A percentile compares a stretch with the other conserved stretches of the same genome.
phyloP scores from a whole-genome alignment of 129 eudicot genomes.

The Escallonia herrerae region DNA sequence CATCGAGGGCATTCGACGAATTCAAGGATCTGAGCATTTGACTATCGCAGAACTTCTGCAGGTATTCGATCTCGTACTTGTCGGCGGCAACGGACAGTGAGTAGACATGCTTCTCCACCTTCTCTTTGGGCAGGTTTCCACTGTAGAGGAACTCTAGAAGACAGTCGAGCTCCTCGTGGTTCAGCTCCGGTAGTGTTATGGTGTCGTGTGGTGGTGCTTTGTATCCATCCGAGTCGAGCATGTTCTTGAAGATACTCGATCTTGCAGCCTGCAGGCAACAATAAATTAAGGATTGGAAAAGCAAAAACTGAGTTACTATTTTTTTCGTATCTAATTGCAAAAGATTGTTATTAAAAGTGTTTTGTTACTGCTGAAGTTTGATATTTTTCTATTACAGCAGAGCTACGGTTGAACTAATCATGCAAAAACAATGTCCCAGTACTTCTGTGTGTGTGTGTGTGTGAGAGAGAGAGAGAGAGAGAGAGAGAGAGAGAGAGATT shows the following conservation, averaged over 20 bases:
- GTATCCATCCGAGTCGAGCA: slow-evolving; percentile 28
- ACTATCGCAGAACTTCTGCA: slow-evolving; percentile 28
- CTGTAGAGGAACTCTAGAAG: slow-evolving; percentile 32
- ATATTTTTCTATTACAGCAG: too few relatives aligned
- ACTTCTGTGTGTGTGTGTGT: not conserved
- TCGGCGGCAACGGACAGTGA: slow-evolving; percentile 28
- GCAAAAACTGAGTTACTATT: too few relatives aligned
- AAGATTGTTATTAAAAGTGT: too few relatives aligned
- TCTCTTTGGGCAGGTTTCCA: slow-evolving; percentile 23
- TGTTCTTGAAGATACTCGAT: slow-evolving; percentile 24
- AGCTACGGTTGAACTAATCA: too few relatives aligned
- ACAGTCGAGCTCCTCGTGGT: slow-evolving; percentile 28
- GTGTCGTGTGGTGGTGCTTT: slow-evolving; percentile 20
- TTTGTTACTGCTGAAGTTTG: too few relatives aligned
- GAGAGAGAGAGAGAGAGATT: not conserved
- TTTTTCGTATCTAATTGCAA: too few relatives aligned
- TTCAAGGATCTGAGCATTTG: slow-evolving; percentile 22
- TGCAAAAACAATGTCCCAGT: too few relatives aligned
- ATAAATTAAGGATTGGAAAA: too few relatives aligned
- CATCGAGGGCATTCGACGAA: slow-evolving; percentile 23
- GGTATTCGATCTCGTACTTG: slow-evolving; percentile 25
- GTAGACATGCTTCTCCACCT: slow-evolving; percentile 26
- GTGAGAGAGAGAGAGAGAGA: slow-evolving; percentile 7
- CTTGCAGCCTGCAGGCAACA: slow-evolving; percentile 21
- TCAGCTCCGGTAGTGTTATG: slow-evolving; percentile 26